Evolutionary conservation across 2,329 filamentous ascomycete genomes (phyloP).

Genomic region (Seiridium cupressi): DNA sequence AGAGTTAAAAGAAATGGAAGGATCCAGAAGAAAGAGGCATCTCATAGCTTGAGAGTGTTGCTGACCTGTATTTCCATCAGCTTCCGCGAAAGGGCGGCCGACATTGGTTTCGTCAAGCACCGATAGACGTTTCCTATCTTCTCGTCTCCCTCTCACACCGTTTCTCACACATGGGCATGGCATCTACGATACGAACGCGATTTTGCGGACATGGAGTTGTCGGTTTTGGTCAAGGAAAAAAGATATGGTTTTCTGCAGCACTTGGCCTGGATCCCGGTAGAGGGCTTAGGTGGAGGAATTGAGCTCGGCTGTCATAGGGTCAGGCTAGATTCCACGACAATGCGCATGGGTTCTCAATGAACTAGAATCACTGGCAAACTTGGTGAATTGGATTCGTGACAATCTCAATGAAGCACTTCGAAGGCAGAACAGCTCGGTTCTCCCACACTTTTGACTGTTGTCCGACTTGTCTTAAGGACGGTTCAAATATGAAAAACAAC

Average conservation of each 20-base stretch:
- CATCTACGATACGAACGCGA: constrained; percentile 21
- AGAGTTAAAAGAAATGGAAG: no score
- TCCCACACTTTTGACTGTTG: no score
- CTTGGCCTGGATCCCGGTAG: constrained; percentile 13
- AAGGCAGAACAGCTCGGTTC: no score
- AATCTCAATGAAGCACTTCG: neutral
- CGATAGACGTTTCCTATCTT: constrained; percentile 16
- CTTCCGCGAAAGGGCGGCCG: constrained; percentile 72
- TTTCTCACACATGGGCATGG: constrained; percentile 17
- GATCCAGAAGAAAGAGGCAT: no score
- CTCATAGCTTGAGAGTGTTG: no score
- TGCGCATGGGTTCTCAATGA: constrained; percentile 23
- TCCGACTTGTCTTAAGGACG: no score
- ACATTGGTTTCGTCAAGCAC: constrained; percentile 69
- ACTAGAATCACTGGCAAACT: neutral
- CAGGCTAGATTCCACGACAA: constrained; percentile 22
- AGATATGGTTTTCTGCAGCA: constrained; percentile 14
- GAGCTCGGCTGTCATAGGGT: constrained; percentile 13
- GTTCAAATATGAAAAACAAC: no score
- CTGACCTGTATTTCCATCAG: constrained; percentile 20
- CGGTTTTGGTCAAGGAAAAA: constrained; percentile 22
- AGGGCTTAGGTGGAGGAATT: constrained; percentile 14
- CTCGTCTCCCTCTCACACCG: constrained; percentile 9
- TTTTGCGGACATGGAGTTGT: constrained; percentile 24
- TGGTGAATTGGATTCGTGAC: neutral